Percentiles rank a stretch among this genome's conserved stretches.
Evolutionary conservation across 2,329 filamentous ascomycete genomes (phyloP).

Genomic region (Penicillium sp.): DNA sequence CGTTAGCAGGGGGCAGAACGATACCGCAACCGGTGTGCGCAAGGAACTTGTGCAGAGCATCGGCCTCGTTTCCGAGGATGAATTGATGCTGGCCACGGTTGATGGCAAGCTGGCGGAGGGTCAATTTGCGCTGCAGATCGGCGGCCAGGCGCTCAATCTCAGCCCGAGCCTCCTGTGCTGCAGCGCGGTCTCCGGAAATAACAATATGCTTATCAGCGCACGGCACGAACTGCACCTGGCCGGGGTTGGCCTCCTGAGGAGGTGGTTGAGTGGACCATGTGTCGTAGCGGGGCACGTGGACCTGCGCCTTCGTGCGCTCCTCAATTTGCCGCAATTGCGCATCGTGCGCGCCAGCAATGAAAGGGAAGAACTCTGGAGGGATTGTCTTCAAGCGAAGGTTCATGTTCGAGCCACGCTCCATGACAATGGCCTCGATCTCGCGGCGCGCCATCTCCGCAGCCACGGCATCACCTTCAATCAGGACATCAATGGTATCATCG

Average conservation of each 20-base stretch:
- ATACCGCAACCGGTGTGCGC: conserved; percentile 88
- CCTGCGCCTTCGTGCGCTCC: conserved; percentile 71
- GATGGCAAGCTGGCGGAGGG: conserved; percentile 77
- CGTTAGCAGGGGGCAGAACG: conserved; percentile 72
- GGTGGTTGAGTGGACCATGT: conserved; percentile 70
- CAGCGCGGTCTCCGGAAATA: conserved; percentile 80
- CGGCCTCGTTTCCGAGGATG: conserved; percentile 82
- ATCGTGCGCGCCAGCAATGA: conserved; percentile 81
- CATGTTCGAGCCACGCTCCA: conserved; percentile 79
- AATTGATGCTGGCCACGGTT: conserved; percentile 90
- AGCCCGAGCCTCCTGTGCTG: conserved; percentile 76
- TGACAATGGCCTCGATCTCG: conserved; percentile 83
- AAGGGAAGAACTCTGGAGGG: conserved; percentile 91
- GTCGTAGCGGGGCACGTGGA: conserved; percentile 81
- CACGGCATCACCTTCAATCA: conserved; percentile 87
- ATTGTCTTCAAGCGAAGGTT: conserved; percentile 81
- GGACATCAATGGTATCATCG: conserved; percentile 74
- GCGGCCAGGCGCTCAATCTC: conserved; percentile 78
- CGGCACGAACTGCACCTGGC: conserved; percentile 71
- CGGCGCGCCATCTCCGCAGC: conserved; percentile 81
- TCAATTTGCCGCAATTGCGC: conserved; percentile 68
- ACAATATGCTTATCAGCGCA: conserved; percentile 77
- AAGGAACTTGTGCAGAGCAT: conserved; percentile 82
- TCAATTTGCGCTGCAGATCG: conserved; percentile 73
- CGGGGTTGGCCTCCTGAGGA: conserved; percentile 62